phyloP scores from a whole-genome alignment of 106 monocot species.

The Hemerocallis citrina region DNA sequence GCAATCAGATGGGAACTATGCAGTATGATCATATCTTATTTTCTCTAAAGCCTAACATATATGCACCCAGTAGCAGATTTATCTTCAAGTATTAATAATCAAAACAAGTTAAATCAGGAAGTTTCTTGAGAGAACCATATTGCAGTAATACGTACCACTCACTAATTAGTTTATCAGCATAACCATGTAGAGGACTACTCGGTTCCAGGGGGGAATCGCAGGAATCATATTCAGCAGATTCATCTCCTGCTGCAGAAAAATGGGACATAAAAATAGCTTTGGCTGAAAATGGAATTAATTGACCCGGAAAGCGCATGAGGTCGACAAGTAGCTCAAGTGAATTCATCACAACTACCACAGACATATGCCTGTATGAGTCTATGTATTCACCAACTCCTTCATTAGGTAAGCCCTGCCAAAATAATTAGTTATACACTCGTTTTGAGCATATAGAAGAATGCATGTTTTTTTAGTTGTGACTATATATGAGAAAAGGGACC shows the following conservation, averaged over 20 bases:
- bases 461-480: too few relatives aligned
- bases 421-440: not conserved
- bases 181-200: constrained; percentile 72
- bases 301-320: constrained; percentile 91
- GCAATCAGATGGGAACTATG: not conserved
- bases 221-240: constrained; percentile 87
- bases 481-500: too few relatives aligned
- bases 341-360: constrained; percentile 69
- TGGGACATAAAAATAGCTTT: constrained; percentile 80
- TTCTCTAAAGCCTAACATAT: not conserved
- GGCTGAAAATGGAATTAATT: constrained; percentile 77
- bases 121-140: too few relatives aligned
- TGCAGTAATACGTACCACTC: constrained; percentile 45
- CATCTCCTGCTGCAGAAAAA: constrained; percentile 68
- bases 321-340: constrained; percentile 86
- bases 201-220: constrained; percentile 96
- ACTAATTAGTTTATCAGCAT: constrained; percentile 42
- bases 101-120: not conserved
- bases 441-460: not conserved
- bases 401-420: constrained; percentile 58
- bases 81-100: not conserved
- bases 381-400: constrained; percentile 57
- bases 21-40: not conserved
- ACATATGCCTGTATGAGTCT: constrained; percentile 85
- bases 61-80: not conserved